Percentiles rank a stretch among this genome's conserved stretches.
phyloP scores from a whole-genome alignment of 192 early-diverging fungal species.

The Mortierella claussenii region DNA sequence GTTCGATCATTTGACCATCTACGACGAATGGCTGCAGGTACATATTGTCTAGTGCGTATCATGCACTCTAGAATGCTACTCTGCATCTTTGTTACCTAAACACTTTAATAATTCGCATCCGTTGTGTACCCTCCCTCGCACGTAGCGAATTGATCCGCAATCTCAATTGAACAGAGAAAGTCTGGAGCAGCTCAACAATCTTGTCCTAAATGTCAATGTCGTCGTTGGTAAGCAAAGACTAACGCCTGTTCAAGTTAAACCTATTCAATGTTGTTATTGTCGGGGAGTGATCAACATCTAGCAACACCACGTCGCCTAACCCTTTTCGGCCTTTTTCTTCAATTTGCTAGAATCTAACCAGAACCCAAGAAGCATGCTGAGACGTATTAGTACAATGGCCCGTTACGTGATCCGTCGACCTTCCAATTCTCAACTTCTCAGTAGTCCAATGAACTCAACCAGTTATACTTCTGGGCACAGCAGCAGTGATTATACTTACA shows the following conservation, averaged over 20 bases:
- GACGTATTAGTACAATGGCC: constrained; percentile 42
- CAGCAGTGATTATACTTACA: no score
- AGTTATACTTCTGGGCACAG: no score
- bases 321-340: no score
- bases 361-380: constrained; percentile 34
- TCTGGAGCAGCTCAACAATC: constrained; percentile 25
- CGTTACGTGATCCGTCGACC: constrained; percentile 29
- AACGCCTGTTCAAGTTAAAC: no score
- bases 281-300: no score
- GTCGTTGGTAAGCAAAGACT: constrained; percentile 9
- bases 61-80: background rate
- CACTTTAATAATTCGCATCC: background rate
- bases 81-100: background rate
- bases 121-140: background rate
- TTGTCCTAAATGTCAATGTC: constrained; percentile 20
- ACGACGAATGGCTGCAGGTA: constrained; percentile 53
- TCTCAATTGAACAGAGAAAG: constrained; percentile 3
- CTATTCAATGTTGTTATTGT: no score
- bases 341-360: constrained; percentile 23
- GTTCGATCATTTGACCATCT: constrained; percentile 42
- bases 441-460: no score
- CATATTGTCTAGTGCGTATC: background rate
- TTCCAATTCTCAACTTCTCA: background rate
- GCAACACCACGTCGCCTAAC: no score
- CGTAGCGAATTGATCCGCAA: constrained; percentile 29